Base-by-base conservation (phyloP, 768 basidiomycete species). In the Amanita rubescens region DNA sequence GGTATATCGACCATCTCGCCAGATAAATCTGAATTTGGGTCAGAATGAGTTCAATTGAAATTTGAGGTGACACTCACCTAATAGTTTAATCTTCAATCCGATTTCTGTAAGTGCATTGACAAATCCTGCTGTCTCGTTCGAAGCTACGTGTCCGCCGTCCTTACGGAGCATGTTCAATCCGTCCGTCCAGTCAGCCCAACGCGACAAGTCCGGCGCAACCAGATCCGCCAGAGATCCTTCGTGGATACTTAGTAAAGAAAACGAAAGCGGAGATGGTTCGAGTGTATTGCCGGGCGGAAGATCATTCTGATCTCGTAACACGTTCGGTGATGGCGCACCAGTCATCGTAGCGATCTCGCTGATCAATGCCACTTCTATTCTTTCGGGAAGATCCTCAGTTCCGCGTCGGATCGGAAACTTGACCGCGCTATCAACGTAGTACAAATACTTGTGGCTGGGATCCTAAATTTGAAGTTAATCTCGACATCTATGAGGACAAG, bases 161-260 rank as follows among this genome's bases (percentile, higher is more conserved):
- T 83, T 73, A 37, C 90, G 75, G 38, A 94, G 76, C 83, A 94
- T 88, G 61, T 90, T 90, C 66, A 95, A 64, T 3, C 92, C 93
- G 65, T 95, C 93, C 2, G 90, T 90, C 93, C 93, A 95, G 69
- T 95, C 93, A 14, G 90, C 87, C 86, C 89, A 94, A 15, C 85
- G 74, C 15, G 84, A 81, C 49, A 80, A 77, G 65, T 92, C 82
- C 25, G 84, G 81, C 3, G 90, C 87, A 59, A 90, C 83, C 54
- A 85, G 79, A 64, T 91, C 87, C 3, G 86, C 89, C 54, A 91
- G 64, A 2, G 85, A 83, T 17, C 80, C 83, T 59, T 87, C 86
- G 60, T 77, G 81, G 6, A 80, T 74, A 54, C 79, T 84, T 49
- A 90, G 66, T 47, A 94, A 69, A 8, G 87, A 87, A 67, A 93